Evolutionary conservation across 345 rosid species (phyloP).

Genomic region (Hibiscus mutabilis): DNA sequence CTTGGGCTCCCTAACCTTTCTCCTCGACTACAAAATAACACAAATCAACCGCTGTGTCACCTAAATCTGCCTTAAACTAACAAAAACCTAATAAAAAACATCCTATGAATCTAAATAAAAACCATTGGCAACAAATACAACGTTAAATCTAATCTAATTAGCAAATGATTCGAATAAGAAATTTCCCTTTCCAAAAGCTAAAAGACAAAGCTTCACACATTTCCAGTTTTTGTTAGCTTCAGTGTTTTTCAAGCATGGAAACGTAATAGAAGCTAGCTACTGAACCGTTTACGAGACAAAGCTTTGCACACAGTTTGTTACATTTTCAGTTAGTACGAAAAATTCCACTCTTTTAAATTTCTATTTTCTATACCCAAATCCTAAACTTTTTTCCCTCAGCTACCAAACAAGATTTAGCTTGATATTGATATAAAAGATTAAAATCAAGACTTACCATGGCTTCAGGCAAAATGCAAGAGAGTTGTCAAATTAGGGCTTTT

Average conservation of each 20-base stretch:
- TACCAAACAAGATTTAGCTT: not conserved
- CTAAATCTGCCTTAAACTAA: not conserved
- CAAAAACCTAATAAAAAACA: not conserved
- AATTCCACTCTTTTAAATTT: not conserved
- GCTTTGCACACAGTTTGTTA: not conserved
- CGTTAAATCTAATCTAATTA: not conserved
- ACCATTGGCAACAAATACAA: not conserved
- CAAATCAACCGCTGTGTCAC: not conserved
- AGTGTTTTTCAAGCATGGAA: not conserved
- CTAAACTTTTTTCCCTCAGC: not conserved
- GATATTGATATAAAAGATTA: not conserved
- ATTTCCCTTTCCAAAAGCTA: not conserved
- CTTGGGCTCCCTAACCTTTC: slow-evolving; percentile 77
- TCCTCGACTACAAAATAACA: slow-evolving; percentile 46
- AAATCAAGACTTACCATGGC: not conserved
- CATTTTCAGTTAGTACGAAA: not conserved
- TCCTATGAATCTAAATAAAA: not conserved
- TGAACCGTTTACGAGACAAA: not conserved
- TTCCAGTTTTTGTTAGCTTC: not conserved
- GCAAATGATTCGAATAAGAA: not conserved
- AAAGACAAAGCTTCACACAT: not conserved
- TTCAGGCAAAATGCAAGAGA: no score
- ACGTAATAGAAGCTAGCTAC: not conserved
- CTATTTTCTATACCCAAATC: not conserved
- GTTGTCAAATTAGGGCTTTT: no score